Percentiles rank a stretch among this genome's conserved stretches.
These are phyloP conservation scores for Scutellaria galericulata DNA, from an alignment of 257 asterid species.

Conservation along the genomic window DNA sequence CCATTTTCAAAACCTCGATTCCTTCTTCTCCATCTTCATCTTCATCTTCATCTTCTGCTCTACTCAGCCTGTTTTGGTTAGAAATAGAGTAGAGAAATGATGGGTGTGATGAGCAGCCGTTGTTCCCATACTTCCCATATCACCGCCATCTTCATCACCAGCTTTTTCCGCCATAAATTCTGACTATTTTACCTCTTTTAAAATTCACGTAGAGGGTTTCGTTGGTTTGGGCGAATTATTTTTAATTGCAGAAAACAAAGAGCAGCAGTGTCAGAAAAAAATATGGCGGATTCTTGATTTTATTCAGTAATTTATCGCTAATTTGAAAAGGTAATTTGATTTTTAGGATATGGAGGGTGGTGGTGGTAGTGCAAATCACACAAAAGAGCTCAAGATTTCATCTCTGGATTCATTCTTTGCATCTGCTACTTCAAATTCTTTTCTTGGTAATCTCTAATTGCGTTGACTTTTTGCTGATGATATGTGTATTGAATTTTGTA, in stretches of 20 bases:
- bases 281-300: constrained; percentile 41
- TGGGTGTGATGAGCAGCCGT: constrained; percentile 56
- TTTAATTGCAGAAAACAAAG: too few relatives aligned
- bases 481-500: neutral
- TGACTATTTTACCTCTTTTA: constrained; percentile 11
- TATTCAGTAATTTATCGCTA: constrained; percentile 1
- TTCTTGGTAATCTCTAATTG: constrained; percentile 46
- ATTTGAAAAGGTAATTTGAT: neutral
- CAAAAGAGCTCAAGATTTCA: constrained; percentile 38
- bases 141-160: constrained; percentile 71
- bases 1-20: neutral
- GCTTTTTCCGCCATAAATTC: constrained; percentile 83
- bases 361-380: constrained; percentile 36
- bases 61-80: neutral
- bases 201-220: constrained; percentile 2
- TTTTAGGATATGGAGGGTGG: constrained; percentile 49
- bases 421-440: constrained; percentile 52
- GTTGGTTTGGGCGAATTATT: neutral
- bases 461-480: constrained; percentile 58
- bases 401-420: constrained; percentile 43
- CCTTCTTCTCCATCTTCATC: neutral
- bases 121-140: constrained; percentile 73
- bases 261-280: neutral
- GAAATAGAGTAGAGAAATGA: constrained; percentile 28
- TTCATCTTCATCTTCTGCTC: neutral